These are phyloP conservation scores for Mycena chlorophos DNA, from an alignment of 768 basidiomycete species.

Conservation along the genomic window DNA sequence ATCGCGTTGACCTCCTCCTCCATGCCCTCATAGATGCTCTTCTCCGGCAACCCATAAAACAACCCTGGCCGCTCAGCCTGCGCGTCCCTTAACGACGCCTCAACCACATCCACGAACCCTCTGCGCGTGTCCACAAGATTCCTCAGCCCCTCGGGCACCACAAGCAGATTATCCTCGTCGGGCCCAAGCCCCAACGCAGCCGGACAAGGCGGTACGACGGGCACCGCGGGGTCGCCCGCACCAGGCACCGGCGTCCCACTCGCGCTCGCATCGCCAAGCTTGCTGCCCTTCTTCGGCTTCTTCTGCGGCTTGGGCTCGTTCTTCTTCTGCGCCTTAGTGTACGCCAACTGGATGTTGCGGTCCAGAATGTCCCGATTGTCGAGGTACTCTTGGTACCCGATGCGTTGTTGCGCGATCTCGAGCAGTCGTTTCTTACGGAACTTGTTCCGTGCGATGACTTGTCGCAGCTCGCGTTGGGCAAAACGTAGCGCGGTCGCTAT, in stretches of 20 bases:
- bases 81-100: conserved; percentile 73
- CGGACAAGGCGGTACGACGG: conserved; percentile 58
- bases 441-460: conserved; percentile 80
- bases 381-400: conserved; percentile 91
- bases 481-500: conserved; percentile 88
- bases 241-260: conserved; percentile 22
- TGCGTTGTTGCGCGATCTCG: conserved; percentile 77
- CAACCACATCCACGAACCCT: conserved; percentile 78
- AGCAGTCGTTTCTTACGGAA: conserved; percentile 73
- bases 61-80: conserved; percentile 63
- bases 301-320: conserved; percentile 73
- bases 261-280: conserved; percentile 28
- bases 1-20: conserved; percentile 59
- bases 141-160: conserved; percentile 66
- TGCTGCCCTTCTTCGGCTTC: conserved; percentile 78
- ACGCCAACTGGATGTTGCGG: conserved; percentile 73
- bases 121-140: conserved; percentile 74
- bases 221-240: conserved; percentile 33
- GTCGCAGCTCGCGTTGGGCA: conserved; percentile 78
- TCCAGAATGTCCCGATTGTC: conserved; percentile 84
- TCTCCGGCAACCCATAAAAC: conserved; percentile 75
- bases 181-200: conserved; percentile 69
- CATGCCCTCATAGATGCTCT: conserved; percentile 74
- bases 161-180: conserved; percentile 63
- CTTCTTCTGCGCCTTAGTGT: conserved; percentile 81